phyloP scores from a whole-genome alignment of 345 rosid genomes.

The Eucalyptus erythrocorys region DNA sequence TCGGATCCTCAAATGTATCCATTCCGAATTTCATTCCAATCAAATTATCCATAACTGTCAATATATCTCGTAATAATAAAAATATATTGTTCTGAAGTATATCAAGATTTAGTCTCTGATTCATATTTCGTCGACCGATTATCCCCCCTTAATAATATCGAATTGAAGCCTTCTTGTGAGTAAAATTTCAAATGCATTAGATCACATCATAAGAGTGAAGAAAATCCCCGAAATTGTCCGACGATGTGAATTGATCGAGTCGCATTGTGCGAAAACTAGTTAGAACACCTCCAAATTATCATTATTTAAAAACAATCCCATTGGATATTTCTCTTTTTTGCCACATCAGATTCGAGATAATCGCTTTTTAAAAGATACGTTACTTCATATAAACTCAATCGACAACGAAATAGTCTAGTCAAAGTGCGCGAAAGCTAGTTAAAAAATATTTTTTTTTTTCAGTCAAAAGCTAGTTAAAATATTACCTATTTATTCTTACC shows the following conservation, averaged over 20 bases:
- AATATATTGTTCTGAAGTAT: accelerated
- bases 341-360: neutral
- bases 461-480: neutral
- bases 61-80: neutral
- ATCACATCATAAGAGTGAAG: too few relatives aligned
- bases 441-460: too few relatives aligned
- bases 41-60: too few relatives aligned
- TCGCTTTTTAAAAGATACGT: neutral
- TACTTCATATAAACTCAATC: neutral
- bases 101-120: neutral
- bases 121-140: neutral
- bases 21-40: too few relatives aligned
- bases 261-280: neutral
- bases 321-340: neutral
- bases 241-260: neutral
- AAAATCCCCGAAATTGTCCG: too few relatives aligned
- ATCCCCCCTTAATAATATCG: neutral
- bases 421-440: neutral
- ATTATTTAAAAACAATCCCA: neutral
- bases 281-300: neutral
- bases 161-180: too few relatives aligned
- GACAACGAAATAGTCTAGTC: accelerated
- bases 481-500: neutral
- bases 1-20: accelerated
- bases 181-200: too few relatives aligned